Base-by-base conservation (phyloP, 148 eudicot genomes). In the Cornus controversa region DNA sequence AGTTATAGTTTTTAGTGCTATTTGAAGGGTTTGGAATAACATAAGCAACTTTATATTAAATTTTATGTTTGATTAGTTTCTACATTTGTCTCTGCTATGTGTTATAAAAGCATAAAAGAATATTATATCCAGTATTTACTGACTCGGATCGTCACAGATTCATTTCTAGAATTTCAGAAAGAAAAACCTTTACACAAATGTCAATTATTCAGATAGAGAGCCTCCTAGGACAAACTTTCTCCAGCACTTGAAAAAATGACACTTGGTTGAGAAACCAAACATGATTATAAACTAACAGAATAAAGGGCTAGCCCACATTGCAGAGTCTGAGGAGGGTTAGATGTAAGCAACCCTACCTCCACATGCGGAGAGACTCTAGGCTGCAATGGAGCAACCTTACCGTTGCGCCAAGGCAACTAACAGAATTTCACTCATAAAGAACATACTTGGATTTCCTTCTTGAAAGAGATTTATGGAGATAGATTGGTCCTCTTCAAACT, bases 401-500 rank as follows among this genome's bases (percentile, higher is more conserved):
- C n/a, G n/a, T n/a, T n/a, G n/a, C n/a, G n/a, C n/a, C n/a, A n/a
- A n/a, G n/a, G 13, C 63, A 64, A 42, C 75, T 22, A 15, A 57
- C 2, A 67, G 72, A 77, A 36, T 23, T 31, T 10, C 1, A 6
- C 64, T 0, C 8, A 1, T 29, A 28, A 28, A 69, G 29, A 20
- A 63, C 10, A 20, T 11, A 70, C 70, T 23, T 53, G 24, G 58
- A 70, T 42, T 28, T 71, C 62, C 27, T 47, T 40, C 58, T 11
- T 8, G n/a, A 60, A 0, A 8, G 34, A 68, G 29, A 31, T 11
- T 37, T 28, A 14, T 22, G 42, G 28, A 23, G 62, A 78, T 10
- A 60, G 20, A 67, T 20, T 18, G 14, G 37, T 78, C 65, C 70
- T 4, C 66, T 22, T 87, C 81, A 90, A 77, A 50, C 85, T 86